A percentile compares a stretch with the other conserved stretches of the same genome.
Conservation (phyloP, 768 basidiomycete genomes). For the Mrakia gelida region DNA sequence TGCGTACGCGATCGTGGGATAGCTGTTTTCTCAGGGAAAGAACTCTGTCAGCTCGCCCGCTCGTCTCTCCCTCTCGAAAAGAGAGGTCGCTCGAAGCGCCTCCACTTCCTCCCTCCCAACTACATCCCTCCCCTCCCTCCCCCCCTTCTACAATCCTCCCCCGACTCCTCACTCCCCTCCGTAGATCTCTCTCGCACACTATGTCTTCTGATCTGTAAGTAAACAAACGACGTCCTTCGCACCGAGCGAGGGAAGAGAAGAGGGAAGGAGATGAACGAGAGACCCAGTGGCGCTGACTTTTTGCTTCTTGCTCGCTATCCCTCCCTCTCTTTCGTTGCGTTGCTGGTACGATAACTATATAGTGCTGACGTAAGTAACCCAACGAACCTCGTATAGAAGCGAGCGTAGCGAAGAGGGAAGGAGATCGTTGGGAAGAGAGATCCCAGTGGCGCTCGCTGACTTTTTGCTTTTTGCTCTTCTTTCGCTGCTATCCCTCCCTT, state of each 20-base stretch:
- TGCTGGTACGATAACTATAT: conserved; percentile 53
- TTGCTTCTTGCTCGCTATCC: neutral
- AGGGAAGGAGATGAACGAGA: neutral
- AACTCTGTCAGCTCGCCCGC: conserved; percentile 9
- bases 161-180: neutral
- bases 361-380: conserved; percentile 47
- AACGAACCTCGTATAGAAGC: neutral
- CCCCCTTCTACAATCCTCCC: neutral
- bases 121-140: neutral
- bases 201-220: conserved; percentile 28
- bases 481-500: neutral
- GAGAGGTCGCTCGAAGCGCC: neutral
- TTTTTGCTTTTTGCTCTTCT: neutral
- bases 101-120: neutral
- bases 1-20: neutral
- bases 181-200: neutral
- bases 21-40: too few species aligned
- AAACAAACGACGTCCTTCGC: neutral
- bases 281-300: neutral
- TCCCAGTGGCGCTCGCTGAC: neutral
- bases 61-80: too few species aligned
- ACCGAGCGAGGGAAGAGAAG: neutral
- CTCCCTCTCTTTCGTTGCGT: neutral
- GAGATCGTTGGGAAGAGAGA: neutral
- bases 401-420: neutral